These are phyloP conservation scores for Cladosporium velox DNA, from an alignment of 2,329 filamentous ascomycete species.

Conservation along the genomic window DNA sequence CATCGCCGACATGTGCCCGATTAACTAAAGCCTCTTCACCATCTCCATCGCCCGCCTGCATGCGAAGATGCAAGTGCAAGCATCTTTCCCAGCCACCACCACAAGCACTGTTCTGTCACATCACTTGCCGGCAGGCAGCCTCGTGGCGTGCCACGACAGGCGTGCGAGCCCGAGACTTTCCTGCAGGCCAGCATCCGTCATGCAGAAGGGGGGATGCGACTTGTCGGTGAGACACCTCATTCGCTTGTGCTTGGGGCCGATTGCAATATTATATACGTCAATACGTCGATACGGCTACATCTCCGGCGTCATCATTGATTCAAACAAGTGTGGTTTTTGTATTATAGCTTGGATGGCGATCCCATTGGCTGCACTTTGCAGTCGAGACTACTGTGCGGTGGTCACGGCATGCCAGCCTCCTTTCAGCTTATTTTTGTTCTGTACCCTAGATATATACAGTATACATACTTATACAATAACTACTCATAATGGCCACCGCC, in stretches of 20 bases:
- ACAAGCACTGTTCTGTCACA: slow-evolving; percentile 4
- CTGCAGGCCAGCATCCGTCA: slow-evolving; percentile 2
- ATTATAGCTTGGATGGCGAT: neutral
- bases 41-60: neutral
- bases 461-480: neutral
- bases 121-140: slow-evolving; percentile 14
- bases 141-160: slow-evolving; percentile 17
- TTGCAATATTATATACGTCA: slow-evolving; percentile 6
- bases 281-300: neutral
- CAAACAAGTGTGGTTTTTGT: neutral
- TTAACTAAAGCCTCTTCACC: neutral
- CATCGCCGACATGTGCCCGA: slow-evolving; percentile 11
- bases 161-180: slow-evolving; percentile 15
- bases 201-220: neutral
- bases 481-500: neutral
- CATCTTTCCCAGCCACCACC: slow-evolving; percentile 12
- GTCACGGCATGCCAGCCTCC: neutral
- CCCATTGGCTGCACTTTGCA: neutral
- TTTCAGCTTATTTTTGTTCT: neutral
- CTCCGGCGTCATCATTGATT: neutral
- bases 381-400: neutral
- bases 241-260: neutral
- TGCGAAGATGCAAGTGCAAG: neutral
- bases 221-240: slow-evolving; percentile 8
- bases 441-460: neutral